Evolutionary conservation across 768 basidiomycete genomes (phyloP), one percentile per base, ranked within the genome.

Genomic region (Galerina marginata): DNA sequence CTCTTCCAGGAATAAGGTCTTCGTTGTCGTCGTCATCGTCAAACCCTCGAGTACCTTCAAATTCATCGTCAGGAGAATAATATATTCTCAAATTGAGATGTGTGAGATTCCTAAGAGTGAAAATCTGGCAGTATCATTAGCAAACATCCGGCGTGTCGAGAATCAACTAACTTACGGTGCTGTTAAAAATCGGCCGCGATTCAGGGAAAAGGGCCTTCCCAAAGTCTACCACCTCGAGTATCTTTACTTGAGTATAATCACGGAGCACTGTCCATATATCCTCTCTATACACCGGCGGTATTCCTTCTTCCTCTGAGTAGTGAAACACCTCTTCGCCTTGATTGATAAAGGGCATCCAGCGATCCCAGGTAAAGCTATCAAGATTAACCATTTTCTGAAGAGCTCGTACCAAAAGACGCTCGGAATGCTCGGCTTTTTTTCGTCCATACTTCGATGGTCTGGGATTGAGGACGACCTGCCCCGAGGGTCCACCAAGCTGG

Each of bases 261-360:
- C 63, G 42, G 16, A 68, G 48, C 6, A 56, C 63, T n/a, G 61
- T 68, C 67, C 67, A 68, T 6, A 68, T 53, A 43, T 68, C 67
- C 29, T 64, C 67, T 10, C 29, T 36, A 50, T 66, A 66, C 6
- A 16, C 23, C 1, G 33, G 20, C 36, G 29, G 42, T 20, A 16
- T 48, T 40, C 12, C 15, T 12, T 49, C 47, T n/a, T 38, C 50
- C 7, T n/a, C 14, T 20, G 14, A 12, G 6, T 15, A 11, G 10
- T 37, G 37, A 16, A 33, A 45, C 9, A 57, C 44, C 44, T 66
- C 65, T 36, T 62, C 61, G 6, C 68, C 68, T 43, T 61, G 58
- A 44, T 65, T 62, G 42, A 69, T 56, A 3, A 55, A n/a, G n/a
- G 68, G 68, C 0, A 54, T 47, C 33, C 58, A 51, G n/a, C 61